phyloP scores from a whole-genome alignment of 2,329 filamentous ascomycete species.

The Cylindrodendrum hubeiense region DNA sequence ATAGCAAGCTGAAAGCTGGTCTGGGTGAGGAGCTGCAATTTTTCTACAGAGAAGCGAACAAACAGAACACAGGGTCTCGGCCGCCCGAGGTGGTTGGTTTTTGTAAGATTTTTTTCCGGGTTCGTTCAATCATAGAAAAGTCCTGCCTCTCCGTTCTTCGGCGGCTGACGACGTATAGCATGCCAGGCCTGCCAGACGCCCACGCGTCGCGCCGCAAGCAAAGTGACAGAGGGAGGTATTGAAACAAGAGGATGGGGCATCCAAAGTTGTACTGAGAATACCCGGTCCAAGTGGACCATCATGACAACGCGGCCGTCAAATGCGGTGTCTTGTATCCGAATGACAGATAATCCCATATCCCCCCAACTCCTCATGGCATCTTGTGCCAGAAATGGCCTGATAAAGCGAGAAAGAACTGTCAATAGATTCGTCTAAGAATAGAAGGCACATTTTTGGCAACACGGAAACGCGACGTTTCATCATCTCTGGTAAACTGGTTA shows the following conservation, averaged over 20 bases:
- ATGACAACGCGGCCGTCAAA: constrained; percentile 31
- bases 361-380: constrained; percentile 41
- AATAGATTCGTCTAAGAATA: constrained; percentile 36
- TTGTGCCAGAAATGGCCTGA: constrained; percentile 35
- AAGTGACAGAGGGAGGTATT: constrained; percentile 34
- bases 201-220: constrained; percentile 30
- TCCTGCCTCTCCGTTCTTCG: constrained; percentile 32
- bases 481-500: constrained; percentile 46
- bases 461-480: constrained; percentile 30
- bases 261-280: constrained; percentile 35
- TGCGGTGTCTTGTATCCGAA: constrained; percentile 33
- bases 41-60: constrained; percentile 35
- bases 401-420: constrained; percentile 34
- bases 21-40: constrained; percentile 6
- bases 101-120: constrained; percentile 26
- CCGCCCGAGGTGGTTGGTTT: constrained; percentile 20
- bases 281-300: constrained; percentile 26
- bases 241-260: constrained; percentile 39
- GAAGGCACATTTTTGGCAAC: constrained; percentile 21
- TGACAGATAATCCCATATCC: constrained; percentile 28
- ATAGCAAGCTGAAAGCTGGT: neutral
- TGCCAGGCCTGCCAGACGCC: constrained; percentile 44
- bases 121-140: constrained; percentile 44
- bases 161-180: constrained; percentile 36
- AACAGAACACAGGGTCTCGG: constrained; percentile 25